phyloP scores from a whole-genome alignment of 352 stramenopile genomes.

The Globisporangium spinosum region DNA sequence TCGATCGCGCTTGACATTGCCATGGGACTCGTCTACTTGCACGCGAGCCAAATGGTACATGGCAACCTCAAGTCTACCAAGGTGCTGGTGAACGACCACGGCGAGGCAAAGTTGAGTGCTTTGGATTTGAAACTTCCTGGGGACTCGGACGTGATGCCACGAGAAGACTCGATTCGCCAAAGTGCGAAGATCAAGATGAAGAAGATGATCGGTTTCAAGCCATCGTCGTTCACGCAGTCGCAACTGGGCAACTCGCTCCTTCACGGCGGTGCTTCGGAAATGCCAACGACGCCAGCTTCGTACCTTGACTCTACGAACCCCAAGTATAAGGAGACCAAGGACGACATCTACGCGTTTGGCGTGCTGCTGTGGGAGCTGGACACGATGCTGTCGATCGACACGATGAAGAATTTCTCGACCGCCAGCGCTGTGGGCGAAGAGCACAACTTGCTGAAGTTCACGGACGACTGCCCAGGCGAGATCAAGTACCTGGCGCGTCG shows the following conservation, averaged over 20 bases:
- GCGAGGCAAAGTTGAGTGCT: conserved; percentile 73
- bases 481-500: conserved; percentile 34
- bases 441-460: conserved; percentile 61
- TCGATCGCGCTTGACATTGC: conserved; percentile 75
- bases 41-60: conserved; percentile 58
- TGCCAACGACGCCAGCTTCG: conserved; percentile 1
- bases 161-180: conserved; percentile 41
- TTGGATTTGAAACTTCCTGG: conserved; percentile 48
- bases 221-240: conserved; percentile 33
- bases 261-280: conserved; percentile 3
- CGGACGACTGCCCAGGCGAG: conserved; percentile 50
- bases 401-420: conserved; percentile 41
- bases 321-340: conserved; percentile 15
- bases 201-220: conserved; percentile 26
- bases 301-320: neutral
- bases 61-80: conserved; percentile 57
- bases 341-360: conserved; percentile 70
- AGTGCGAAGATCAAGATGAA: conserved; percentile 34
- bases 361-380: conserved; percentile 75
- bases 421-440: conserved; percentile 26
- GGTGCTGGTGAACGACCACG: conserved; percentile 69
- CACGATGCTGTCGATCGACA: conserved; percentile 61
- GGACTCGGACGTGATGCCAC: conserved; percentile 18
- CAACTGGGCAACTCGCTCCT: conserved; percentile 14
- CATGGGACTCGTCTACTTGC: conserved; percentile 77